Evolutionary conservation across 1,284 basidiomycete genomes (phyloP), one percentile per base, ranked within the genome.

Genomic region (Phellinidium pouzarii): DNA sequence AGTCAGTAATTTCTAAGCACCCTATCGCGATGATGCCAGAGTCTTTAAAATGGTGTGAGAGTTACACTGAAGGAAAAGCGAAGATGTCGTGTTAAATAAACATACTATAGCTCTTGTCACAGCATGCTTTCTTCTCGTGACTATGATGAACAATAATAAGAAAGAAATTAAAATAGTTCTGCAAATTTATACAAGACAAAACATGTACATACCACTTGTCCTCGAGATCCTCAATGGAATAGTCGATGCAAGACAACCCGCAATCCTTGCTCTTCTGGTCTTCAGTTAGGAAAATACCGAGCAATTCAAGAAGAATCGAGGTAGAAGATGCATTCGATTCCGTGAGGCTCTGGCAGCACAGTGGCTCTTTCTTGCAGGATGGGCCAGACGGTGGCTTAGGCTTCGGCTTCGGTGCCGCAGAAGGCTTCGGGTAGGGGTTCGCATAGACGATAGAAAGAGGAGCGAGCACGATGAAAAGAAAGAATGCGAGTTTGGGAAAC

Each of bases 21-120:
- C 50, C 50, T 6, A 52, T 40, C 19, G 50, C 50, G 27, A 52
- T 45, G 25, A 52, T 52, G 7, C 50, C 50, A 14, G 44, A 37
- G n/a, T n/a, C 12, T 52, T 43, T 52, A 22, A 1, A 27, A 36
- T 36, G 23, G 9, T 38, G 27, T 49, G 34, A 11, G 8, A 23
- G 29, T 46, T 43, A 7, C 6, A 19, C 37, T n/a, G 19, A 20
- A 20, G 12, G 14, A 20, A 8, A 40, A 8, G 31, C 11, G 14
- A 11, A 40, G 7, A 11, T 40, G 37, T 40, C 8, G 11, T 40
- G 3, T 7, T n/a, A 17, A 17, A n/a, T 7, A 40, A n/a, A 40
- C 37, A 38, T 46, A 52, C 50, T 29, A 20, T 22, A 45, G 34
- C 42, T 44, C 44, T 44, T 46, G 43, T 52, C 50, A 22, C 50